These are phyloP conservation scores for Populus davidiana DNA, from an alignment of 345 rosid species.

Conservation along the genomic window DNA sequence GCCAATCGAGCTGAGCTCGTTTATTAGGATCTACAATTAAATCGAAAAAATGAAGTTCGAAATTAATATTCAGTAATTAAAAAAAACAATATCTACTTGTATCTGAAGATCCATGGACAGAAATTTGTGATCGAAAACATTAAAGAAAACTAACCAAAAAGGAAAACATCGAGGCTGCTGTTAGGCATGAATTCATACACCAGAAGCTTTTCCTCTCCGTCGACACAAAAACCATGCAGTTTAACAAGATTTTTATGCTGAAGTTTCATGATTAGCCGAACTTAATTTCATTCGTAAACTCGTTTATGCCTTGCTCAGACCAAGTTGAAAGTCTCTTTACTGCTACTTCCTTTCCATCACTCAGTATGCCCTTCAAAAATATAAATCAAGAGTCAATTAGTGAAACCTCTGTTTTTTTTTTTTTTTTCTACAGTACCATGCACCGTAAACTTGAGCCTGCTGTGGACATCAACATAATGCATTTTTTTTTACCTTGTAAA, in stretches of 20 bases:
- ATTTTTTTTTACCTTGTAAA: constrained; percentile 5
- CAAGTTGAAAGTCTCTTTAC: constrained; percentile 31
- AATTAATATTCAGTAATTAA: too few species aligned
- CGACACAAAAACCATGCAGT: constrained; percentile 12
- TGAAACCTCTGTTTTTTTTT: background rate
- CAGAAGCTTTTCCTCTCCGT: constrained; percentile 12
- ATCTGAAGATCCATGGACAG: background rate
- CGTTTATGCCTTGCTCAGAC: constrained; percentile 37
- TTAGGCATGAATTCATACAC: constrained; percentile 16
- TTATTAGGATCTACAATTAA: constrained; percentile 20
- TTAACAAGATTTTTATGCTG: constrained; percentile 20
- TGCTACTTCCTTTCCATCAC: constrained; percentile 47
- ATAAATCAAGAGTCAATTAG: background rate
- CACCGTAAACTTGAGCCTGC: background rate
- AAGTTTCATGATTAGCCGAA: constrained; percentile 9
- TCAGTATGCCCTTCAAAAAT: constrained; percentile 41
- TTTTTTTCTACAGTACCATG: background rate
- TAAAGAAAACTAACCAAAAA: background rate
- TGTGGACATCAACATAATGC: background rate
- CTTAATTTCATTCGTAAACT: constrained; percentile 16
- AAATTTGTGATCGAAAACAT: too few species aligned
- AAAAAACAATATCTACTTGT: background rate
- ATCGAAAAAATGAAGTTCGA: background rate
- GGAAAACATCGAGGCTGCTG: constrained; percentile 15
- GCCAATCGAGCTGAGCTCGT: constrained; percentile 23